Evolutionary conservation across 2,329 filamentous ascomycete species (phyloP), one percentile per base, ranked within the genome.

Genomic region (Pseudofabraea citricarpa): DNA sequence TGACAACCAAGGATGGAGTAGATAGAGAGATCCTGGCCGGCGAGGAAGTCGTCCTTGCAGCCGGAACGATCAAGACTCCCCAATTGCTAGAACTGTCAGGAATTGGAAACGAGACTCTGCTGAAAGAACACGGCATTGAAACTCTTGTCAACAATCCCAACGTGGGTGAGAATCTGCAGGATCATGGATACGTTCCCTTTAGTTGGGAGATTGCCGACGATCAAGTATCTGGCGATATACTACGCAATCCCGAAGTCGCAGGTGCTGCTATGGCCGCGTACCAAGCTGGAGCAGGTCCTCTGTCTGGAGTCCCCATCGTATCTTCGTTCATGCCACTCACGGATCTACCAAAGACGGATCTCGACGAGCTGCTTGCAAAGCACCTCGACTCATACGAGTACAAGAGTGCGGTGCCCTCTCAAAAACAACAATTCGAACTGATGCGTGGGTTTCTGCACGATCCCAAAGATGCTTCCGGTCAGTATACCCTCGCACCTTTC

Each of bases 11-110:
- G 22, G 41, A 45, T n/a, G 44, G 40, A n/a, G 38, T 45, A 6
- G 26, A 29, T 38, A 22, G 43, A 24, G 42, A 16, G 8, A 49
- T 58, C 16, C 49, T 40, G 7, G 56, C 53, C 4, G 40, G 19
- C 16, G 51, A 54, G 39, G 59, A 62, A 32, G 53, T 62, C 4
- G 52, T 63, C 32, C 21, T 64, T 2, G 45, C 52, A 19, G 56
- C 56, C 13, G 59, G 61, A 2, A 47, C 49, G 2, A 43, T 62
- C 19, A 41, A 49, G 19, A 55, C 48, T 9, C 61, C 62, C 9
- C 53, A 63, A 41, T 33, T 65, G 3, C 49, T 65, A 5, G 57
- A 64, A 46, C 47, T 63, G 7, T 63, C 60, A 13, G 61, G 62
- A 10, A 52, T 63, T 33, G 60, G 60, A 10, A 35, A 38, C 16